Base-by-base conservation (phyloP, 345 rosid species). In the Linum tenue region DNA sequence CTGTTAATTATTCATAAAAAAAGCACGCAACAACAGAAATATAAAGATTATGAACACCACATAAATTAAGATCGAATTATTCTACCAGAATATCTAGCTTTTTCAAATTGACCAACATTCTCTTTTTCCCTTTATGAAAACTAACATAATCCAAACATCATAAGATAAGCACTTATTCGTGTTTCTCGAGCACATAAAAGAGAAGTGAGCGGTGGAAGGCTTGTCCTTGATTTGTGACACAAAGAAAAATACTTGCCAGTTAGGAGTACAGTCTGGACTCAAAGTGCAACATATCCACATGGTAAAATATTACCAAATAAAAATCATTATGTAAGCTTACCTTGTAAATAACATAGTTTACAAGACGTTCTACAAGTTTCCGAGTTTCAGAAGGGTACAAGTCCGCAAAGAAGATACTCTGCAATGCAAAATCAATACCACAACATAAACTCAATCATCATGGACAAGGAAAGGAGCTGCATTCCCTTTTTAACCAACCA, bases 321-420 rank as follows among this genome's bases (percentile, higher is more conserved):
- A 40, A 66, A 6, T n/a, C 31, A 6, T 14, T 22, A 66, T 65
- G 62, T 74, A 61, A 51, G 69, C 53, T 68, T 79, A 94, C 99
- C 99, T 94, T 94, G 79, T 94, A 94, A 64, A 88, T 82, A 78
- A 89, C 86, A 84, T 94, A 94, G 74, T 94, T 90, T 72, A 86
- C 74, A 71, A 94, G 89, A n/a, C 92, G 91, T 75, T 90, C 97
- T 77, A 81, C 81, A 73, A 94, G 71, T 76, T 88, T 94, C 65
- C 82, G 82, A 57, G 85, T 79, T 82, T 94, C 99, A 63, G 90
- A 77, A 43, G 88, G 79, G 70, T 89, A 83, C 70, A 94, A 78
- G 70, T 88, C 87, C 39, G 75, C 84, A 71, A 94, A 90, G 78
- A 94, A 94, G 73, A 90, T 62, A 78, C 86, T 84, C 99, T 94